Evolutionary conservation across 257 asterid species (phyloP).

Genomic region (Solanum bukasovii): DNA sequence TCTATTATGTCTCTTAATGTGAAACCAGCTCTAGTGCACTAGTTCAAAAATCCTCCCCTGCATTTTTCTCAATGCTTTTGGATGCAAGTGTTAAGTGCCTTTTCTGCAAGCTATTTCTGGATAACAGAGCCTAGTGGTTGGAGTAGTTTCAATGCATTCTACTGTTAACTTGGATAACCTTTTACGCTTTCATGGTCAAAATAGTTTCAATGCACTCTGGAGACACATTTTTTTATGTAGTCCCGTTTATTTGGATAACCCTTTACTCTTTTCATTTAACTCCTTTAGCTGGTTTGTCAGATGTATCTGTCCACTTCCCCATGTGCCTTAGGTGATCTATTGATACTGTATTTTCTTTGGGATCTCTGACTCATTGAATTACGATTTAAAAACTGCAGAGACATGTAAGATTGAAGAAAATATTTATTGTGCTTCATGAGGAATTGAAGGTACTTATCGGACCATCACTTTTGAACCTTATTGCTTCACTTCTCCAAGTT

Average conservation of each 20-base stretch:
- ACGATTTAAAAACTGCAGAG: slow-evolving; percentile 36
- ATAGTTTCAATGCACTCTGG: not conserved
- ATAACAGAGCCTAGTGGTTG: not conserved
- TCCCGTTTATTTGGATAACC: not conserved
- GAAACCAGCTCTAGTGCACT: not conserved
- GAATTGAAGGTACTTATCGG: slow-evolving; percentile 53
- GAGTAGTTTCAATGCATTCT: not conserved
- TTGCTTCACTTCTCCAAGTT: not conserved
- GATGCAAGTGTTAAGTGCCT: not conserved
- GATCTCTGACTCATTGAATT: not conserved
- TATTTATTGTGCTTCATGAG: slow-evolving; percentile 62
- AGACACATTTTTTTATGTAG: not conserved
- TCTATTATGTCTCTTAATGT: not conserved
- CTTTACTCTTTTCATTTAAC: not conserved
- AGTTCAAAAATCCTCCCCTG: not conserved
- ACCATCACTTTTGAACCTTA: slow-evolving; percentile 6
- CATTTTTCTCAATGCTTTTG: not conserved
- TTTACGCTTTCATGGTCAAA: not conserved
- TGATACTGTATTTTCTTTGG: not conserved
- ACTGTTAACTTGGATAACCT: not conserved
- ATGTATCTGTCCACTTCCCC: not conserved
- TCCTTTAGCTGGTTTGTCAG: not conserved
- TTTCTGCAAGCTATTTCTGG: not conserved
- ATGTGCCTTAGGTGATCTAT: not conserved
- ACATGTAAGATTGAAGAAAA: slow-evolving; percentile 64